Evolutionary conservation across 1,284 basidiomycete species (phyloP).

Genomic region (Peniophora sp.): DNA sequence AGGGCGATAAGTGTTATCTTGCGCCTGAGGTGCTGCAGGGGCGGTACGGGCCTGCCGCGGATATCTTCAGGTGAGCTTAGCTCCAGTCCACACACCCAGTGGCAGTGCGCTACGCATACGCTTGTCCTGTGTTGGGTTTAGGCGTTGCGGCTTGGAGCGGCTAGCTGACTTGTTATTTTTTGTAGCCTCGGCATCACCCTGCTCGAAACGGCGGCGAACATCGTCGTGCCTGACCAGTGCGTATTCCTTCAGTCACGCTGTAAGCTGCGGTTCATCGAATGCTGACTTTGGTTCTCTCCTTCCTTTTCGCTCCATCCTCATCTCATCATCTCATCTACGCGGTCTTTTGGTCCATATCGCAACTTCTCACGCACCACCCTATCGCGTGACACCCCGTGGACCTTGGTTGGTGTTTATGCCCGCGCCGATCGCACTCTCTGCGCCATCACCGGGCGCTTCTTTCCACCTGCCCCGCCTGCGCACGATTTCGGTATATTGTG

Average conservation of each 20-base stretch:
- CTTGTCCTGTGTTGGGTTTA: slow-evolving; percentile 6
- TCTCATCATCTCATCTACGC: not conserved
- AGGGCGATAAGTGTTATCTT: slow-evolving; percentile 97
- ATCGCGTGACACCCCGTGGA: too few relatives aligned
- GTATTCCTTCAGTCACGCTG: slow-evolving; percentile 24
- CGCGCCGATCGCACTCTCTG: not conserved
- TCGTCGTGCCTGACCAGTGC: slow-evolving; percentile 94
- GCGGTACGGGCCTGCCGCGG: slow-evolving; percentile 86
- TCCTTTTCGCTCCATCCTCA: not conserved
- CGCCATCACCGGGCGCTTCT: slow-evolving; percentile 1
- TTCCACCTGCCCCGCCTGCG: not conserved
- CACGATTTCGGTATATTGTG: not conserved
- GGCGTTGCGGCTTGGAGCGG: not conserved
- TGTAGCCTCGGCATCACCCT: slow-evolving; percentile 88
- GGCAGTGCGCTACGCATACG: too few relatives aligned
- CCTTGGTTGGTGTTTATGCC: too few relatives aligned
- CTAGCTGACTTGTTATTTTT: slow-evolving; percentile 8
- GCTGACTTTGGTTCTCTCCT: not conserved
- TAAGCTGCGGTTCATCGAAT: not conserved
- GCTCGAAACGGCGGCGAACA: slow-evolving; percentile 92
- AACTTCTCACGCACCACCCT: not conserved
- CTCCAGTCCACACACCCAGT: too few relatives aligned
- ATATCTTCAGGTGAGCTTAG: slow-evolving; percentile 88
- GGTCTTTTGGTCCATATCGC: not conserved
- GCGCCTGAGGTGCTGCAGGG: slow-evolving; percentile 97